Base-by-base conservation (phyloP, 257 asterid species). In the Catharanthus roseus region DNA sequence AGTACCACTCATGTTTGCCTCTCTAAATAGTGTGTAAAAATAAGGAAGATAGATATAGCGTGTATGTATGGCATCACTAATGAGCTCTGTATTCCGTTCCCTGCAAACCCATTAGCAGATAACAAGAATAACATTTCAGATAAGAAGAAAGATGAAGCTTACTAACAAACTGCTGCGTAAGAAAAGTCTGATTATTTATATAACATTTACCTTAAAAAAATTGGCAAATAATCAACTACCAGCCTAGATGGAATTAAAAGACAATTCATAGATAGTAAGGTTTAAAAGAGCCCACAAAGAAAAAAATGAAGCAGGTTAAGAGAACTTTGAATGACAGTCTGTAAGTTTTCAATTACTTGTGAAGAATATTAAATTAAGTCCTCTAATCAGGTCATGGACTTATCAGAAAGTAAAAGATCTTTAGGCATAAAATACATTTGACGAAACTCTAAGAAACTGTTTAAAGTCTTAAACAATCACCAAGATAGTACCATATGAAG, bases 11-110 rank as follows among this genome's bases (percentile, higher is more conserved):
- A 77, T 76, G 82, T 95, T 95, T 77, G 99, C 93, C 86, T 95
- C 97, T 81, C 97, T 85, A 87, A 95, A 95, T 69, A 95, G 69
- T 12, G 97, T 95, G 87, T 95, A 95, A 74, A 85, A 95, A 63
- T 95, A 95, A 12, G 99, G 99, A 72, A 95, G 97, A 72, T 88
- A 73, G 88, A 85, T 88, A 68, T 95, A 95, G 78, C 99, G 97
- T 19, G 79, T 61, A 19, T 79, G 98, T 77, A 95, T 89, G 55
- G 99, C 96, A 76, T 95, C 97, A 73, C 85, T 85, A 36, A 91
- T 89, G 78, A 91, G 87, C 74, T 87, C 84, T 5, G 93, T 91
- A 63, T 95, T 88, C 38, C 86, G 85, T 70, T 91, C 99, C 72
- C 99, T 95, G 85, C 51, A 81, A n/a, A 78, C 65, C 72, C 79